A percentile compares a stretch with the other conserved stretches of the same genome.
These are phyloP conservation scores for Choanephora cucurbitarum DNA, from an alignment of 371 early-diverging fungal genomes.

Conservation along the genomic window DNA sequence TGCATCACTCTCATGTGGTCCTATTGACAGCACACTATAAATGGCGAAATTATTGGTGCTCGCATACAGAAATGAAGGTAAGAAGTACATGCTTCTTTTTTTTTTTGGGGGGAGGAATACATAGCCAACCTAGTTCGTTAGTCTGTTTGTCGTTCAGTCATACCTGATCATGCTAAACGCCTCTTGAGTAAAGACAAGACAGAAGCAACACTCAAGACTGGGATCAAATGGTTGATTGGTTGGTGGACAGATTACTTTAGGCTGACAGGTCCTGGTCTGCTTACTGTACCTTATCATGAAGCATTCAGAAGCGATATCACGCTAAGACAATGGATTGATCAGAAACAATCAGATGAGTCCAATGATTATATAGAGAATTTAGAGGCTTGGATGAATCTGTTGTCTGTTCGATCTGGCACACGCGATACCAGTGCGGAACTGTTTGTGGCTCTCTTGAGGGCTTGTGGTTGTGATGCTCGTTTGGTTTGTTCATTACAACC, in stretches of 20 bases:
- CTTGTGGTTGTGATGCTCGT: conserved; percentile 56
- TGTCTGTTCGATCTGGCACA: conserved; percentile 26
- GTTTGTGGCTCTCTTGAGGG: conserved; percentile 60
- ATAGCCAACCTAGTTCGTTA: too few relatives aligned
- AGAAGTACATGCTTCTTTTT: neutral
- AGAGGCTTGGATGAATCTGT: conserved; percentile 25
- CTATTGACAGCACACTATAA: conserved; percentile 39
- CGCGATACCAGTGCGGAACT: conserved; percentile 59
- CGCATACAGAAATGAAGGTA: conserved; percentile 34
- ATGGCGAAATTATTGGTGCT: conserved; percentile 47
- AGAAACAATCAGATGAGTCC: conserved; percentile 12
- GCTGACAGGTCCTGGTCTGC: conserved; percentile 47
- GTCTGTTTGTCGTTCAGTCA: conserved; percentile 31
- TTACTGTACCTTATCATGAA: conserved; percentile 37
- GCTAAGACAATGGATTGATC: neutral
- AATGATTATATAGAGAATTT: conserved; percentile 25
- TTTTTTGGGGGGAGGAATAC: too few relatives aligned
- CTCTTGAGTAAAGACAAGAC: conserved; percentile 13
- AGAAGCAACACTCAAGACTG: conserved; percentile 18
- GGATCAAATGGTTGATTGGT: conserved; percentile 49
- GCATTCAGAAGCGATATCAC: conserved; percentile 7
- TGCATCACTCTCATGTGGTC: conserved; percentile 43
- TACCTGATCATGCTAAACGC: conserved; percentile 34
- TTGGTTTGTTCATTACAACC: conserved; percentile 72
- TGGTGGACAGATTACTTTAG: conserved; percentile 63